Base-by-base conservation (phyloP, 129 eudicot species). In the Lactuca saligna region DNA sequence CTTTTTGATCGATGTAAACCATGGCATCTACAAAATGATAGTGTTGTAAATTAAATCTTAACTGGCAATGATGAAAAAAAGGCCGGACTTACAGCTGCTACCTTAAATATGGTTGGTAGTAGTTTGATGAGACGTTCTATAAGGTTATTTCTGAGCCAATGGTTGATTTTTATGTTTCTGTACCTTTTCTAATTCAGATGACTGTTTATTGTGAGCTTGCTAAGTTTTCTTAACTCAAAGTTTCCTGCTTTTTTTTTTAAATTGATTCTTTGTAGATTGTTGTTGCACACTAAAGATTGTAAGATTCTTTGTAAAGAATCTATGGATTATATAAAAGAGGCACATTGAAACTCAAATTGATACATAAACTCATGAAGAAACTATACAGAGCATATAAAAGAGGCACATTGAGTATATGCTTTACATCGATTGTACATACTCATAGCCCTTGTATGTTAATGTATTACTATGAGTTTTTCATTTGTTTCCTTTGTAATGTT, bases 11-110 rank as follows among this genome's bases (percentile, higher is more conserved):
- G 29, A 0, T 25, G 29, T 25, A 25, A 25, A 25, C 29, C 29
- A 25, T 25, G 29, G 29, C 2, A 25, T 25, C 29, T 25, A 25
- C 29, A 0, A 25, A 25, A 25, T 25, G 29, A 25, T 25, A 25
- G 34, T 42, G 34, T 20, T 8, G 0, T 6, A 46, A 39, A 6
- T 7, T 8, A 7, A 5, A 3, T 71, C 35, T 46, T 3, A 10
- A 44, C 38, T 68, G 84, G 90, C 86, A 42, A 75, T 85, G 90
- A 85, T 69, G 90, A 85, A 53, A 62, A 68, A 85, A 85, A 85
- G 90, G 90, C 86, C 90, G 90, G 84, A 78, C 86, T 85, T 81
- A 85, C 74, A 54, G 84, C 84, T 82, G 90, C 90, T 63, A 33
- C 65, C 80, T 37, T 69, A 1, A 68, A 25, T 25, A 25, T 66